These are phyloP conservation scores for Ogataea glucozyma DNA, from an alignment of 805 yeast genomes.

Conservation along the genomic window DNA sequence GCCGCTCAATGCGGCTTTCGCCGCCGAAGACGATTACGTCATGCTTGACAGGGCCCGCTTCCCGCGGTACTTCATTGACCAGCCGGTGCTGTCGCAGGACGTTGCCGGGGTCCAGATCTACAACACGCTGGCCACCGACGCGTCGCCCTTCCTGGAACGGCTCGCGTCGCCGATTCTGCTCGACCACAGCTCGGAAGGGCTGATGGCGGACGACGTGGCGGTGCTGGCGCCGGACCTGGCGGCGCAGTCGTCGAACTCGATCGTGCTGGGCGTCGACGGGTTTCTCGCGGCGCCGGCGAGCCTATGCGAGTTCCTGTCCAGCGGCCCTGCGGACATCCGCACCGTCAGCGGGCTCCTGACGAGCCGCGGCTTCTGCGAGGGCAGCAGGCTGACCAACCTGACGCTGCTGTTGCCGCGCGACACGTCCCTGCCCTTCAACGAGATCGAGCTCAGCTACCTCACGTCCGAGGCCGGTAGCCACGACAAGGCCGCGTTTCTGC, in stretches of 20 bases:
- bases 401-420: constrained; percentile 54
- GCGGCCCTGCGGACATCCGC: constrained; percentile 18
- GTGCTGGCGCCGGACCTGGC: constrained; percentile 57
- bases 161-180: constrained; percentile 36
- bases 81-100: constrained; percentile 32
- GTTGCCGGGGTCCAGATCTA: constrained; percentile 32
- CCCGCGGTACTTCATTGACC: constrained; percentile 38
- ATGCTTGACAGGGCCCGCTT: constrained; percentile 21
- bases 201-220: constrained; percentile 43
- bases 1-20: constrained; percentile 78
- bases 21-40: constrained; percentile 9
- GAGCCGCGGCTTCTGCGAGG: constrained; percentile 22
- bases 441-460: constrained; percentile 49
- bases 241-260: constrained; percentile 65
- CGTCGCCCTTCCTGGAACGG: constrained; percentile 21
- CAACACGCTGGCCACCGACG: constrained; percentile 25
- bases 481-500: constrained; percentile 32
- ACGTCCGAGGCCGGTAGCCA: constrained; percentile 29
- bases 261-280: constrained; percentile 62
- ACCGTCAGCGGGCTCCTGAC: constrained; percentile 23
- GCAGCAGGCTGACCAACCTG: constrained; percentile 30
- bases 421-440: constrained; percentile 36
- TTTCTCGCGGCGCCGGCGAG: constrained; percentile 40
- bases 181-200: constrained; percentile 33
- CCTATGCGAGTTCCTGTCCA: constrained; percentile 39